A percentile compares a stretch with the other conserved stretches of the same genome.
Conservation (phyloP, 2,329 filamentous ascomycete species). For the Colletotrichum eremochloae region DNA sequence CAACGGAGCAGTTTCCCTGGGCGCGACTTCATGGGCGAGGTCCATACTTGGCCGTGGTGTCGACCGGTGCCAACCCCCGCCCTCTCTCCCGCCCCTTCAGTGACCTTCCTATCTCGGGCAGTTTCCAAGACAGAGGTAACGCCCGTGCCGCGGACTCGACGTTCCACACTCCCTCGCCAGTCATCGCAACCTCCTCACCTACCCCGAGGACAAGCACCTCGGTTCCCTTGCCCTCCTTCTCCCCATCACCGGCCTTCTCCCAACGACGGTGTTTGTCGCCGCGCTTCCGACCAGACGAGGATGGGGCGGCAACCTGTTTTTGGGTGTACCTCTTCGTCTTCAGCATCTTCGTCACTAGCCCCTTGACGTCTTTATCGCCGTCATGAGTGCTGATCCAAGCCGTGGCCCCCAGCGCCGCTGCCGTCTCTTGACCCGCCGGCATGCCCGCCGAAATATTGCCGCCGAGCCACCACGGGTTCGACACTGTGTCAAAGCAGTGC, state of each 20-base stretch:
- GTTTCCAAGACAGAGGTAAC: neutral
- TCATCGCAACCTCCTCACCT: conserved; percentile 60
- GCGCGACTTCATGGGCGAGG: neutral
- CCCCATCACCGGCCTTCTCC: conserved; percentile 21
- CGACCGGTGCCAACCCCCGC: conserved; percentile 23
- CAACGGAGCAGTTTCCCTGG: neutral
- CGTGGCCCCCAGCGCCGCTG: conserved; percentile 64
- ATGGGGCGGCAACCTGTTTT: conserved; percentile 59
- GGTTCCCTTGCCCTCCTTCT: conserved; percentile 47
- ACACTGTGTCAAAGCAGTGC: conserved; percentile 72
- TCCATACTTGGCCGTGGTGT: conserved; percentile 21
- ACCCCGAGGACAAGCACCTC: conserved; percentile 57
- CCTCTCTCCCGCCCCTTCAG: conserved; percentile 16
- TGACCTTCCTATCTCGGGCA: neutral
- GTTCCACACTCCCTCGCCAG: conserved; percentile 54
- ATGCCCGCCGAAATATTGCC: conserved; percentile 70
- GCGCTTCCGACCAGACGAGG: conserved; percentile 6
- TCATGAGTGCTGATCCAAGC: conserved; percentile 75
- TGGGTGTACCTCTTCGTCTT: conserved; percentile 59
- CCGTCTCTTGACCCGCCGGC: conserved; percentile 69
- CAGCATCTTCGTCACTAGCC: conserved; percentile 64
- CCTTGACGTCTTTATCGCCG: conserved; percentile 68
- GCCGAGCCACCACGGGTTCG: conserved; percentile 73
- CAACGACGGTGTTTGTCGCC: conserved; percentile 6
- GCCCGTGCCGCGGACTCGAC: conserved; percentile 16